These are phyloP conservation scores for Usnea hakonensis DNA, from an alignment of 495 filamentous ascomycete genomes.

Conservation along the genomic window DNA sequence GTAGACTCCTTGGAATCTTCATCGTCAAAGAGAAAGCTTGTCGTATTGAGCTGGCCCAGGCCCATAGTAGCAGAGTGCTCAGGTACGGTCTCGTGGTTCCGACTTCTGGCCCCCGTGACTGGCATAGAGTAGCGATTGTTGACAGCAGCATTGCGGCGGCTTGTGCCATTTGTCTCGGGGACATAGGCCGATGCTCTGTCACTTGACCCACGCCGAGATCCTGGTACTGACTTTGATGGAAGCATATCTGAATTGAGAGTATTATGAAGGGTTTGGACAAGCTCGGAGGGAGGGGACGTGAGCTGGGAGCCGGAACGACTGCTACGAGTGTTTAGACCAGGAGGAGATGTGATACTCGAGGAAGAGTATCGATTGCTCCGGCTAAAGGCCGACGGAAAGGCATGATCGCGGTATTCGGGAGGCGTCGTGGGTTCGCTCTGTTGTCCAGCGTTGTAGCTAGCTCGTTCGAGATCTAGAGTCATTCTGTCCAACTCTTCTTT, in stretches of 20 bases:
- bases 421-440: slow-evolving; percentile 93
- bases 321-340: slow-evolving; percentile 60
- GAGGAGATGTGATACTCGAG: slow-evolving; percentile 72
- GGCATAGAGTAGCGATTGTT: slow-evolving; percentile 84
- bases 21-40: slow-evolving; percentile 79
- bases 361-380: slow-evolving; percentile 77
- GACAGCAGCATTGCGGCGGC: slow-evolving; percentile 53
- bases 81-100: slow-evolving; percentile 44
- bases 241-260: slow-evolving; percentile 43
- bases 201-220: slow-evolving; percentile 55
- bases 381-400: slow-evolving; percentile 64
- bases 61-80: slow-evolving; percentile 38
- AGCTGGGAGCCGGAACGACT: slow-evolving; percentile 65
- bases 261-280: slow-evolving; percentile 44
- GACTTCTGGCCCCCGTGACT: slow-evolving; percentile 53
- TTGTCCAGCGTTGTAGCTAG: slow-evolving; percentile 53
- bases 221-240: slow-evolving; percentile 77
- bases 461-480: slow-evolving; percentile 62
- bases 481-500: slow-evolving; percentile 77
- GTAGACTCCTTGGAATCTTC: slow-evolving; percentile 53
- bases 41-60: slow-evolving; percentile 67
- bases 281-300: slow-evolving; percentile 50
- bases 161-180: slow-evolving; percentile 48
- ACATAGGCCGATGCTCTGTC: slow-evolving; percentile 21
- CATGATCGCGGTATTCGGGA: slow-evolving; percentile 79